phyloP scores from a whole-genome alignment of 2,329 filamentous ascomycete species.

The Ascochyta clinopodiicola region DNA sequence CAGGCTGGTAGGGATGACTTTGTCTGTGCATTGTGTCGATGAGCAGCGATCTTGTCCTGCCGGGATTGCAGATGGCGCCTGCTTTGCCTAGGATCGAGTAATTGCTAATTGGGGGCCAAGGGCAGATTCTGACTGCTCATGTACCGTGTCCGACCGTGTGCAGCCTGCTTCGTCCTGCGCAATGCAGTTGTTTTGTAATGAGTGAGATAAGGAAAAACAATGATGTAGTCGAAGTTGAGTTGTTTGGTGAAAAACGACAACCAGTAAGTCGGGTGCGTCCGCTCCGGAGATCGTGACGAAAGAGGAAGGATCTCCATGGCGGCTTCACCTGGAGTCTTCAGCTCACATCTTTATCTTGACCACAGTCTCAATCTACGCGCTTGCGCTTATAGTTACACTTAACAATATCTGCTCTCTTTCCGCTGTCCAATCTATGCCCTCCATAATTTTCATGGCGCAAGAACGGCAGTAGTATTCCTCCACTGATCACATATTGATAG shows the following conservation, averaged over 20 bases:
- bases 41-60: not conserved
- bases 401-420: too few species aligned
- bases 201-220: not conserved
- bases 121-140: not conserved
- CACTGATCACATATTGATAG: too few species aligned
- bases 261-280: conserved; percentile 21
- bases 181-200: not conserved
- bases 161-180: not conserved
- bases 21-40: conserved; percentile 4
- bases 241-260: conserved; percentile 6
- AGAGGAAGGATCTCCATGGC: conserved; percentile 14
- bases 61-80: conserved; percentile 7
- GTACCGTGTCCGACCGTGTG: conserved; percentile 7
- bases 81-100: conserved; percentile 6
- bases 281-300: conserved; percentile 18
- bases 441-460: too few species aligned
- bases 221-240: conserved; percentile 20
- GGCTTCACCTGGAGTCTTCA: conserved; percentile 5
- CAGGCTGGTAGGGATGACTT: conserved; percentile 4
- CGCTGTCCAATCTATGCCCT: too few species aligned
- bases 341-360: conserved; percentile 11
- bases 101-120: not conserved
- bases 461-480: too few species aligned
- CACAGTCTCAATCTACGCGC: not conserved
- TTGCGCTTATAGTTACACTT: too few species aligned